These are phyloP conservation scores for Pestalotiopsis sp. DNA, from an alignment of 2,329 filamentous ascomycete species.

Conservation along the genomic window DNA sequence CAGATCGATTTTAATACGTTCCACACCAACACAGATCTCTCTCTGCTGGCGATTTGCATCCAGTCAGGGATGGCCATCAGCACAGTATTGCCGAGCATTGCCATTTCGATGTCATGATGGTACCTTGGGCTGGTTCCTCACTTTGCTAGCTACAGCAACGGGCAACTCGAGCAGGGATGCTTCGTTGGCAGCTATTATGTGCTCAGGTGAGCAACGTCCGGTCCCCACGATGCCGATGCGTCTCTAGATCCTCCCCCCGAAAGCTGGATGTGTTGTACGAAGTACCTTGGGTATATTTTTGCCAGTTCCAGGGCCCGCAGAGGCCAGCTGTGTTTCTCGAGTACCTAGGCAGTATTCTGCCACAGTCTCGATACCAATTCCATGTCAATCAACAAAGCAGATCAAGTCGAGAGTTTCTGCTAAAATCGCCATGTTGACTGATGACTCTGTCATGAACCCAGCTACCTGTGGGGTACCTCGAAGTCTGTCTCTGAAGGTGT, in stretches of 20 bases:
- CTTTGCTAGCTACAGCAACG: constrained; percentile 16
- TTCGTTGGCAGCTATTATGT: constrained; percentile 2
- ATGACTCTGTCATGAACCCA: neutral
- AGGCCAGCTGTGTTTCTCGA: neutral
- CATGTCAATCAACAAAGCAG: neutral
- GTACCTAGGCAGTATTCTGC: constrained; percentile 8
- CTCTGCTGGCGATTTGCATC: neutral
- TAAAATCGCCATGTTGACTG: neutral
- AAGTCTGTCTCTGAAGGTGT: constrained; percentile 6
- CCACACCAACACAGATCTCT: neutral
- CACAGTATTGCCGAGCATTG: neutral
- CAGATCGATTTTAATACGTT: constrained; percentile 13
- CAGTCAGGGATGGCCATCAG: neutral
- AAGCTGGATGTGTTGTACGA: neutral
- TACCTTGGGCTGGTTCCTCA: constrained; percentile 10
- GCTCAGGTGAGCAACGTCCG: constrained; percentile 12
- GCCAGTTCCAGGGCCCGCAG: neutral
- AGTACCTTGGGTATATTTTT: neutral
- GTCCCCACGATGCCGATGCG: constrained; percentile 13
- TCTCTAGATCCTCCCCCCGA: neutral
- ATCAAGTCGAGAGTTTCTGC: neutral
- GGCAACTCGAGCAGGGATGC: constrained; percentile 15
- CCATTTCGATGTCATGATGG: constrained; percentile 13
- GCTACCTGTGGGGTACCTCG: constrained; percentile 6
- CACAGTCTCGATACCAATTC: constrained; percentile 1